These are phyloP conservation scores for Fusarium tricinctum DNA, from an alignment of 2,329 filamentous ascomycete genomes.

Conservation along the genomic window DNA sequence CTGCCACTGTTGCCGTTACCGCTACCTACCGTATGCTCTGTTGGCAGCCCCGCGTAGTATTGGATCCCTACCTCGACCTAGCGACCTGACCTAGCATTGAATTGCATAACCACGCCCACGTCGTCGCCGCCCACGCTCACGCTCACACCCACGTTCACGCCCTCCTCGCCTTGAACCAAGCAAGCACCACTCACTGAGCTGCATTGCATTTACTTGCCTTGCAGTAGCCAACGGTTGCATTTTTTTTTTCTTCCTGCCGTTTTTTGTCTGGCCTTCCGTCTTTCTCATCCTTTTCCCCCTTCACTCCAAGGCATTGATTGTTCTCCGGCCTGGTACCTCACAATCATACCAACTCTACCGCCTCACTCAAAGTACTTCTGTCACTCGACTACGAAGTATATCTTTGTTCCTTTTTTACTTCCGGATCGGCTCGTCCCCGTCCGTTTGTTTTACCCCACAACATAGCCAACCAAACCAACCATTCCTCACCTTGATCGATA, in stretches of 20 bases:
- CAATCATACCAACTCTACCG: constrained; percentile 25
- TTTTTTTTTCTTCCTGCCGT: constrained; percentile 41
- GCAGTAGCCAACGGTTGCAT: constrained; percentile 42
- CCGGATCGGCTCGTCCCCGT: constrained; percentile 36
- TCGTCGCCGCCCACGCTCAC: constrained; percentile 29
- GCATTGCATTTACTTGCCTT: constrained; percentile 33
- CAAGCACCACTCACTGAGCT: constrained; percentile 39
- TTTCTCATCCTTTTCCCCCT: constrained; percentile 35
- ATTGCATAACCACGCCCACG: constrained; percentile 40
- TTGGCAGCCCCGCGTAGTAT: constrained; percentile 52
- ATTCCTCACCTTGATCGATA: constrained; percentile 46
- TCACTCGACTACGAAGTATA: constrained; percentile 5
- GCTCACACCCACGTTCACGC: constrained; percentile 24
- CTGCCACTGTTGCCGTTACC: constrained; percentile 11
- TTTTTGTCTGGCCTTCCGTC: constrained; percentile 47
- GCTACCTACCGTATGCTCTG: constrained; percentile 48
- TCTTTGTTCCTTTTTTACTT: constrained; percentile 21
- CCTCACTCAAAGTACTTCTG: constrained; percentile 23
- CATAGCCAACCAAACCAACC: constrained; percentile 41
- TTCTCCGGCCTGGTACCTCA: constrained; percentile 32
- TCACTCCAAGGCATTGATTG: constrained; percentile 25
- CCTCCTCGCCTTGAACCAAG: constrained; percentile 22
- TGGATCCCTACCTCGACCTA: constrained; percentile 26
- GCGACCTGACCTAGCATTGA: constrained; percentile 27
- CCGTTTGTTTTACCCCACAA: constrained; percentile 48